Evolutionary conservation across 2,329 filamentous ascomycete species (phyloP).

Genomic region (Stemphylium beticola): DNA sequence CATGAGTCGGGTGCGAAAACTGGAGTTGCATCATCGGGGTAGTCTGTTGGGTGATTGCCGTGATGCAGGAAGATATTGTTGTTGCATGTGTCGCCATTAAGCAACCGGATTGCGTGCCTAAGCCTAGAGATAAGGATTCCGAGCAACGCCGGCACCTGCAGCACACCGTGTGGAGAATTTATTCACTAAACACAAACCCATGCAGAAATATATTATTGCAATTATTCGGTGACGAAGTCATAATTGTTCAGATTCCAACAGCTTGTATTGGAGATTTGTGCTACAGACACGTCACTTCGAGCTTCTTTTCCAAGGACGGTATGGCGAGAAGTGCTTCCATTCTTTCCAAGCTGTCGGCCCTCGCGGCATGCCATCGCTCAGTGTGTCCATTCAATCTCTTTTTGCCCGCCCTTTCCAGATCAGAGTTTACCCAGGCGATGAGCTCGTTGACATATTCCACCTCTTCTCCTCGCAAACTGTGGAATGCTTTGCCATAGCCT

Average conservation of each 20-base stretch:
- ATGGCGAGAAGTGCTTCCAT: slow-evolving; percentile 40
- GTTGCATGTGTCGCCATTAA: slow-evolving; percentile 5
- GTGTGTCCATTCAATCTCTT: slow-evolving; percentile 44
- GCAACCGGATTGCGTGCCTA: slow-evolving; percentile 9
- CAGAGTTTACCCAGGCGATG: slow-evolving; percentile 48
- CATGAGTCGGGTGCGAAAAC: neutral
- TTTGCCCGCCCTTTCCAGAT: slow-evolving; percentile 26
- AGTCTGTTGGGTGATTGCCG: neutral
- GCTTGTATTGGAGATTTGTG: neutral
- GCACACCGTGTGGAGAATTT: too few species aligned
- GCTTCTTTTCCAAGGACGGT: neutral
- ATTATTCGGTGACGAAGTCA: too few species aligned
- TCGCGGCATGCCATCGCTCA: slow-evolving; percentile 44
- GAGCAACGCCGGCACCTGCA: neutral
- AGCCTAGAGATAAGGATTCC: neutral
- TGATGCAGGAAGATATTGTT: neutral
- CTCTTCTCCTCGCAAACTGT: slow-evolving; percentile 52
- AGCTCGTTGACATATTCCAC: slow-evolving; percentile 51
- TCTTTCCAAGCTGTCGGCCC: slow-evolving; percentile 39
- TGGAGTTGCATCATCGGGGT: neutral
- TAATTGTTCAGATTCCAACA: too few species aligned
- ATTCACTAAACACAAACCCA: neutral
- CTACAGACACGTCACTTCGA: slow-evolving; percentile 20
- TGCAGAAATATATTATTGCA: too few species aligned
- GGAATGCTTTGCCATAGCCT: slow-evolving; percentile 53